Evolutionary conservation across 225 moss, liverwort and hornwort species (phyloP).

Genomic region (Lunularia cruciata): DNA sequence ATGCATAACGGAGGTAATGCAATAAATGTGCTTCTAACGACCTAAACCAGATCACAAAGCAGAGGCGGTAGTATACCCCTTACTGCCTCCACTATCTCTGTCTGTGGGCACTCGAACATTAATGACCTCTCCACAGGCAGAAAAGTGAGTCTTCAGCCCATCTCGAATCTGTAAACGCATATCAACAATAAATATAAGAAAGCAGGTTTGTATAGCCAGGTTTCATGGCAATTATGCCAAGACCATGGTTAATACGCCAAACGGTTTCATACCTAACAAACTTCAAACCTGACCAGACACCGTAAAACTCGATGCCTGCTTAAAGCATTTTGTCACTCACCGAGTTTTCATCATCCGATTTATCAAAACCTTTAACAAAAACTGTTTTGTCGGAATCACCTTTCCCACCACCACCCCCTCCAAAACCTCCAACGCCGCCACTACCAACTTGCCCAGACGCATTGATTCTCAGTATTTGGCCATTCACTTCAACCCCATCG

Average conservation of each 20-base stretch:
- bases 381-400: constrained; percentile 54
- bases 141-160: constrained; percentile 26
- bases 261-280: no score
- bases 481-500: constrained; percentile 57
- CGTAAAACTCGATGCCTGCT: no score
- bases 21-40: not conserved
- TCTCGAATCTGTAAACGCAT: constrained; percentile 49
- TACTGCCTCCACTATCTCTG: constrained; percentile 28
- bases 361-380: constrained; percentile 78
- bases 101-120: constrained; percentile 38
- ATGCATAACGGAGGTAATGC: no score
- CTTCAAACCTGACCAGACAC: no score
- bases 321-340: no score
- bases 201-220: not conserved
- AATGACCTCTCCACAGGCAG: constrained; percentile 39
- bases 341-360: constrained; percentile 51
- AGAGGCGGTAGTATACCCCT: constrained; percentile 28
- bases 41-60: not conserved
- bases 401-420: constrained; percentile 20
- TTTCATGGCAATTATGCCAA: no score
- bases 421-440: constrained; percentile 23
- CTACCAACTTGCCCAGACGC: constrained; percentile 41
- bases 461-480: constrained; percentile 58
- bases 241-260: no score
- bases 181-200: not conserved